These are phyloP conservation scores for Solanum tarapatanum DNA, from an alignment of 257 asterid species.

Conservation along the genomic window DNA sequence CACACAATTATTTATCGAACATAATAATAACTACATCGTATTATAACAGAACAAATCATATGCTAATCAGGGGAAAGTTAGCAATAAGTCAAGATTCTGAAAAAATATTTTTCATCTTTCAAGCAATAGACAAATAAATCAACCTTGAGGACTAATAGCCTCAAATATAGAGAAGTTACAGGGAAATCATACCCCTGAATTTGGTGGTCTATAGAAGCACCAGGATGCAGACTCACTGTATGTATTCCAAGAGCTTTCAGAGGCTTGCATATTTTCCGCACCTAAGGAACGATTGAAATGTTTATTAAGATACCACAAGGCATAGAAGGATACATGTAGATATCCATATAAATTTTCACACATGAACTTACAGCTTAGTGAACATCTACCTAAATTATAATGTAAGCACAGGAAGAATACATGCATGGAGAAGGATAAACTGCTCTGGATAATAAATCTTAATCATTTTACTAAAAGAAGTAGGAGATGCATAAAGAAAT, in stretches of 20 bases:
- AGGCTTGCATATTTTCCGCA: constrained; percentile 53
- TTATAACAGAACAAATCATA: neutral
- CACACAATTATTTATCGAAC: neutral
- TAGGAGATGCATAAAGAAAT: neutral
- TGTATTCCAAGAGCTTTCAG: constrained; percentile 49
- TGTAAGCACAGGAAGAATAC: neutral
- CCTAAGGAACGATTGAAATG: constrained; percentile 29
- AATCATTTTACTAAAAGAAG: neutral
- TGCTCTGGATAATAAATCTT: neutral
- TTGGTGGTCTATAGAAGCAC: constrained; percentile 82
- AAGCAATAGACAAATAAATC: neutral
- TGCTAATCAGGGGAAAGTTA: neutral
- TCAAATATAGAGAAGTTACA: neutral
- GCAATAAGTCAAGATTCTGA: neutral
- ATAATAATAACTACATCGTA: neutral
- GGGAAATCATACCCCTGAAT: constrained; percentile 37
- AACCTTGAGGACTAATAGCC: neutral
- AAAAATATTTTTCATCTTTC: neutral
- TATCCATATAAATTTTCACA: neutral
- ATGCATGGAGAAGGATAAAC: neutral
- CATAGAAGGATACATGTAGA: neutral
- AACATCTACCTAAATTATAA: neutral
- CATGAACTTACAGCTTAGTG: neutral
- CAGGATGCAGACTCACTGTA: constrained; percentile 70
- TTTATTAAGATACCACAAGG: neutral